Evolutionary conservation across 1,284 basidiomycete species (phyloP).

Genomic region (Trametes pubescens): DNA sequence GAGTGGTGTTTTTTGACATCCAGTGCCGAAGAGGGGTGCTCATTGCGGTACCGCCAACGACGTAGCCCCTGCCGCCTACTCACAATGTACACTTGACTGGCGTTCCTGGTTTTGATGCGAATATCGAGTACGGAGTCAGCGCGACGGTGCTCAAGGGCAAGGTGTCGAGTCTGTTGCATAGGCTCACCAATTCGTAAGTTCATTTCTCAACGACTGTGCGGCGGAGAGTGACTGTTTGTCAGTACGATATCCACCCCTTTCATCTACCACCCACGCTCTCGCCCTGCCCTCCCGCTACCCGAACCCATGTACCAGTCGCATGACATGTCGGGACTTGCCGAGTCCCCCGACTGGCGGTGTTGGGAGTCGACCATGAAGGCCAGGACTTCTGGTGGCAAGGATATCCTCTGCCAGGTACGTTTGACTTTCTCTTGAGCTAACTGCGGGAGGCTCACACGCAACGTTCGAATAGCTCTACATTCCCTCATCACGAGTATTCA

Average conservation of each 20-base stretch:
- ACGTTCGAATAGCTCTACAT: conserved; percentile 52
- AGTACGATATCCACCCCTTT: conserved; percentile 66
- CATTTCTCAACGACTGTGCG: not conserved
- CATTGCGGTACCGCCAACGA: not conserved
- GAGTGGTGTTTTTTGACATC: conserved; percentile 30
- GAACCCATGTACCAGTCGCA: conserved; percentile 46
- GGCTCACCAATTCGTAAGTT: conserved; percentile 37
- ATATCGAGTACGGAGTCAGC: conserved; percentile 39
- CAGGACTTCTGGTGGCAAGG: conserved; percentile 48
- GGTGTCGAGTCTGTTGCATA: conserved; percentile 35
- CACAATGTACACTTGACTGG: conserved; percentile 70
- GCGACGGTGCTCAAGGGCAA: conserved; percentile 38
- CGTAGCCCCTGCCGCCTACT: conserved; percentile 64
- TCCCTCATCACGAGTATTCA: conserved; percentile 65
- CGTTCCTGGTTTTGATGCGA: conserved; percentile 67
- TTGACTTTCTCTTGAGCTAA: not conserved
- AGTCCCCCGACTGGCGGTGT: conserved; percentile 58
- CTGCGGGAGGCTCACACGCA: not conserved
- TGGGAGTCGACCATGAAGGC: conserved; percentile 55
- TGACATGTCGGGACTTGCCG: conserved; percentile 48
- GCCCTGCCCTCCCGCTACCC: conserved; percentile 64
- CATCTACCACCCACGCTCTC: conserved; percentile 70
- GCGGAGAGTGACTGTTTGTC: not conserved
- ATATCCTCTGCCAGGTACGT: conserved; percentile 54
- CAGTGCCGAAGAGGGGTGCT: not conserved